Evolutionary conservation across 176 grass and related monocot species (phyloP).

Genomic region (Rhynchospora breviuscula): DNA sequence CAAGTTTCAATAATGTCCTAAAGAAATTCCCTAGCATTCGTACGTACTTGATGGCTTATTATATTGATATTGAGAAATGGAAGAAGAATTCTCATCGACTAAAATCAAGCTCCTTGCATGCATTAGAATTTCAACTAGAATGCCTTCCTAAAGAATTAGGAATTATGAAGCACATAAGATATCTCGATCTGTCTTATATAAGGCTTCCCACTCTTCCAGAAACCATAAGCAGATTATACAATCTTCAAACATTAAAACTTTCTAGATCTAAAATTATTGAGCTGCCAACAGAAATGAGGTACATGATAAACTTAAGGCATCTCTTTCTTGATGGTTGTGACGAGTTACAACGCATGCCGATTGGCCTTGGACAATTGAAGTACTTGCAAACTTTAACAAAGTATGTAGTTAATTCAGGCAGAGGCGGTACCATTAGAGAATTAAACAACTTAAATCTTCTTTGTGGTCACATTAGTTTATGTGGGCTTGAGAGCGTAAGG

Average conservation of each 20-base stretch:
- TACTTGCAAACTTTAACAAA: not conserved
- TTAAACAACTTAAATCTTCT: not conserved
- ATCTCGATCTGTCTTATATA: not conserved
- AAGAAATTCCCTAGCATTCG: not conserved
- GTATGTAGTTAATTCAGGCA: not conserved
- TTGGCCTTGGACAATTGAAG: not conserved
- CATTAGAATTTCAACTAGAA: not conserved
- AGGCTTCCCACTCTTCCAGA: not conserved
- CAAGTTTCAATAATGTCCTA: too few species aligned
- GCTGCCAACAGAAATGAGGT: not conserved
- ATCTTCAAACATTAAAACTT: constrained; percentile 15
- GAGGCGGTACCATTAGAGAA: not conserved
- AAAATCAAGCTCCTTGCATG: not conserved
- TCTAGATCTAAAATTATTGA: not conserved
- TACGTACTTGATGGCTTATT: not conserved
- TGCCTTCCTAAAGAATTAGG: not conserved
- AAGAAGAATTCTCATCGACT: not conserved
- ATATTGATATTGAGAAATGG: too few species aligned
- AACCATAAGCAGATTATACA: constrained; percentile 14
- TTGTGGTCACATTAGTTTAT: too few species aligned
- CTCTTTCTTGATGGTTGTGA: not conserved
- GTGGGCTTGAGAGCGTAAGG: not conserved
- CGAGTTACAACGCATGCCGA: not conserved
- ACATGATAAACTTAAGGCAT: constrained; percentile 9
- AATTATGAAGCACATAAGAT: not conserved